Conservation (phyloP, 257 asterid species). For the Solanum arcanum region DNA sequence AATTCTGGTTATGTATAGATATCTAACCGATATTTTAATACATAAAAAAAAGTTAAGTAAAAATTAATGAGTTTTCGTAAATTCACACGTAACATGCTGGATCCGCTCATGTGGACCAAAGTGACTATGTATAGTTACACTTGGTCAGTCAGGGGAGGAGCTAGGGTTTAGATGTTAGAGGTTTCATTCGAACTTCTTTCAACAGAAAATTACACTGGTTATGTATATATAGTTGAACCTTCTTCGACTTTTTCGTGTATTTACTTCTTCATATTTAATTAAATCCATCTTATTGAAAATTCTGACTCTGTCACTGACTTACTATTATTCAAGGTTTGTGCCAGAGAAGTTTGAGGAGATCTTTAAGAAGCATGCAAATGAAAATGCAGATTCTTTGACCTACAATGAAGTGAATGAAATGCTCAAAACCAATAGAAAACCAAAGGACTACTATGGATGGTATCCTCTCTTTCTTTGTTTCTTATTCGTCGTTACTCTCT, state of each 20-base stretch:
- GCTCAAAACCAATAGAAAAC: slow-evolving; percentile 56
- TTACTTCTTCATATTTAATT: too few relatives aligned
- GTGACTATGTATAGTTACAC: not conserved
- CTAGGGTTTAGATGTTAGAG: not conserved
- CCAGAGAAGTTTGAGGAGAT: slow-evolving; percentile 60
- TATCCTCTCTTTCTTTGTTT: not conserved
- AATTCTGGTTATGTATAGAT: too few relatives aligned
- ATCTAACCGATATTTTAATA: too few relatives aligned
- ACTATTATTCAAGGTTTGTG: slow-evolving; percentile 38
- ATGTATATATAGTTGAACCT: not conserved
- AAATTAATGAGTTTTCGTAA: not conserved
- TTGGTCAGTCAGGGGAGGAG: not conserved
- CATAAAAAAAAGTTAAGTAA: not conserved
- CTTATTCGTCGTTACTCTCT: not conserved
- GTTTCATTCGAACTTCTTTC: not conserved
- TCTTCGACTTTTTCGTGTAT: not conserved
- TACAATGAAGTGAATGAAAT: slow-evolving; percentile 39
- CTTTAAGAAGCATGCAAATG: slow-evolving; percentile 43
- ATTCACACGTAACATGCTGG: too few relatives aligned
- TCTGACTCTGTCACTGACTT: not conserved
- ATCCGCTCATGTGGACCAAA: not conserved
- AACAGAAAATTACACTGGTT: too few relatives aligned
- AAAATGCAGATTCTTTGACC: slow-evolving; percentile 37
- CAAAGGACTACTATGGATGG: slow-evolving; percentile 80
- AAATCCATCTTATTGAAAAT: too few relatives aligned